Conservation (phyloP, 1,284 basidiomycete genomes). For the Apiotrichum mycotoxinovorans region DNA sequence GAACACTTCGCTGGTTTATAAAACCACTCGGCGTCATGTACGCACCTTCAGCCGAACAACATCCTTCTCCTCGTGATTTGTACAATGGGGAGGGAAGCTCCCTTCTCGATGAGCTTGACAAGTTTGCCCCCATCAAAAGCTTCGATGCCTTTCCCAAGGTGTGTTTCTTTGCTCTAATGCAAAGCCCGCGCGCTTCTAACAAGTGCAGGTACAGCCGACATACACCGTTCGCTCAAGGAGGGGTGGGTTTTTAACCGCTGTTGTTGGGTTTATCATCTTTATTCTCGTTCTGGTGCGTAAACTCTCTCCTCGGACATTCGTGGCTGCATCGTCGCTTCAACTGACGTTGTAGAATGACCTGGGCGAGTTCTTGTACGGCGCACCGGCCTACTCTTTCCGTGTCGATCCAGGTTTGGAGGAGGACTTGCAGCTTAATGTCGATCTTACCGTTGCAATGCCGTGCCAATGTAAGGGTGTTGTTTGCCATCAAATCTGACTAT, state of each 20-base stretch:
- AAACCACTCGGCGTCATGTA: slow-evolving; percentile 4
- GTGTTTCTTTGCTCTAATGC: background rate
- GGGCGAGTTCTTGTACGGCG: slow-evolving; percentile 85
- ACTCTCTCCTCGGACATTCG: too few relatives aligned
- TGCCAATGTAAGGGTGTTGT: slow-evolving; percentile 86
- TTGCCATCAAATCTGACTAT: too few relatives aligned
- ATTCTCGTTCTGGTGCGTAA: slow-evolving; percentile 46
- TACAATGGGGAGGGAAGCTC: slow-evolving; percentile 16
- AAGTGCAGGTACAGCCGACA: slow-evolving; percentile 69
- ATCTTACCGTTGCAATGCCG: slow-evolving; percentile 86
- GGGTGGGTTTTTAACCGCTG: slow-evolving; percentile 81
- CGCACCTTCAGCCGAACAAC: slow-evolving; percentile 3
- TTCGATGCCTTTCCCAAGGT: slow-evolving; percentile 74
- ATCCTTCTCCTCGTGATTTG: background rate
- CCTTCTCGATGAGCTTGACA: slow-evolving; percentile 49
- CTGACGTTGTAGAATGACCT: slow-evolving; percentile 67
- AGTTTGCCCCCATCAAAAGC: slow-evolving; percentile 47
- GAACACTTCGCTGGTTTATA: background rate
- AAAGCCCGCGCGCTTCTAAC: too few relatives aligned
- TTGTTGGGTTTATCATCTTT: slow-evolving; percentile 66
- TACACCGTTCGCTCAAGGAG: slow-evolving; percentile 82
- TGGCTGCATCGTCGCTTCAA: background rate
- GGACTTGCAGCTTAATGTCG: slow-evolving; percentile 78
- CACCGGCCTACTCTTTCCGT: slow-evolving; percentile 78
- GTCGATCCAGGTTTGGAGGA: slow-evolving; percentile 65